Percentiles rank a stretch among this genome's conserved stretches.
Evolutionary conservation across 257 asterid species (phyloP).

Genomic region (Solanum piurae): DNA sequence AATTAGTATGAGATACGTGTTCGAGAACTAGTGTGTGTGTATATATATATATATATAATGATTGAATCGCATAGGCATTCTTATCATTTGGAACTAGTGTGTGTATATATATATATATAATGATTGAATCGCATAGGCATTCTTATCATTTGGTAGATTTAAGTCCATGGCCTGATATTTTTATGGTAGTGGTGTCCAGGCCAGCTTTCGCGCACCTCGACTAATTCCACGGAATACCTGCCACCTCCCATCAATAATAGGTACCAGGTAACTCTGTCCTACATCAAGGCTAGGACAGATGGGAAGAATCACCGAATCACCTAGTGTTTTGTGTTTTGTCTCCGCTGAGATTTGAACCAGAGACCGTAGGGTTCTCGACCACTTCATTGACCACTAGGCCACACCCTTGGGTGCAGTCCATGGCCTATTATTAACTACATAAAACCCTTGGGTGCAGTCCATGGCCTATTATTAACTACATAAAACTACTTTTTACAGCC

Average conservation of each 20-base stretch:
- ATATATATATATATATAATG: not conserved
- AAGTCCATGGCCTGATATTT: not conserved
- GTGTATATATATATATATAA: too few species aligned
- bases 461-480: not conserved
- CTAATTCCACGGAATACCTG: not conserved
- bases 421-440: not conserved
- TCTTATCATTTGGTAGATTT: not conserved
- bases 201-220: not conserved
- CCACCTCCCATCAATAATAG: too few species aligned
- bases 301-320: not conserved
- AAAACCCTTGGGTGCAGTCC: not conserved
- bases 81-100: not conserved
- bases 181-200: not conserved
- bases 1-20: not conserved
- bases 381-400: not conserved
- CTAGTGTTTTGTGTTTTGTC: not conserved
- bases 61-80: not conserved
- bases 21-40: not conserved
- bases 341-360: not conserved
- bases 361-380: not conserved
- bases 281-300: not conserved
- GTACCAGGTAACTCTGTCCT: not conserved
- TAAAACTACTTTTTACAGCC: not conserved
- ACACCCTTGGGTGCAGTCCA: not conserved
- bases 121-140: not conserved